These are phyloP conservation scores for Diversispora eburnea DNA, from an alignment of 192 early-diverging fungal genomes.

Conservation along the genomic window DNA sequence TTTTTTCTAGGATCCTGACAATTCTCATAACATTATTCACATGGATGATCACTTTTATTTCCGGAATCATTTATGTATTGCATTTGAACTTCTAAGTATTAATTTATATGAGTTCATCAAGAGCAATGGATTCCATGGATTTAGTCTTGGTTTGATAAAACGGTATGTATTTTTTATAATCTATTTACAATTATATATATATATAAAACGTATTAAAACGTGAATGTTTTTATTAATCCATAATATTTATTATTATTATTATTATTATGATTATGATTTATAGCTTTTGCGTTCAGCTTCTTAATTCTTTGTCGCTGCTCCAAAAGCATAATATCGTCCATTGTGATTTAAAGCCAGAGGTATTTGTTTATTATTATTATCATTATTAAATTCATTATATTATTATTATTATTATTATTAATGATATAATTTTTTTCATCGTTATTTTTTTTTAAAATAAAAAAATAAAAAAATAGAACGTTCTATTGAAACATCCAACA, in stretches of 20 bases:
- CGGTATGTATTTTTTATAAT: conserved; percentile 35
- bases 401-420: neutral
- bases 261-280: conserved; percentile 35
- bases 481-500: conserved; percentile 71
- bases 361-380: conserved; percentile 27
- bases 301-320: conserved; percentile 77
- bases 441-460: too few relatives aligned
- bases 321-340: conserved; percentile 78
- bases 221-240: too few relatives aligned
- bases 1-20: conserved; percentile 67
- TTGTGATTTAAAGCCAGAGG: conserved; percentile 96
- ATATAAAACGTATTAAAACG: neutral
- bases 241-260: conserved; percentile 29
- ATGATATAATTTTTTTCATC: neutral
- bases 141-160: conserved; percentile 69
- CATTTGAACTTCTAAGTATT: conserved; percentile 87
- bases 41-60: conserved; percentile 93
- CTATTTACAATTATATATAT: neutral
- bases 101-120: conserved; percentile 98
- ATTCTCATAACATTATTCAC: conserved; percentile 75
- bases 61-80: conserved; percentile 93
- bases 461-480: conserved; percentile 63
- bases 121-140: conserved; percentile 86
- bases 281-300: conserved; percentile 78
- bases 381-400: neutral